Conservation (phyloP, 2,329 filamentous ascomycete genomes). For the Claviceps sp. region DNA sequence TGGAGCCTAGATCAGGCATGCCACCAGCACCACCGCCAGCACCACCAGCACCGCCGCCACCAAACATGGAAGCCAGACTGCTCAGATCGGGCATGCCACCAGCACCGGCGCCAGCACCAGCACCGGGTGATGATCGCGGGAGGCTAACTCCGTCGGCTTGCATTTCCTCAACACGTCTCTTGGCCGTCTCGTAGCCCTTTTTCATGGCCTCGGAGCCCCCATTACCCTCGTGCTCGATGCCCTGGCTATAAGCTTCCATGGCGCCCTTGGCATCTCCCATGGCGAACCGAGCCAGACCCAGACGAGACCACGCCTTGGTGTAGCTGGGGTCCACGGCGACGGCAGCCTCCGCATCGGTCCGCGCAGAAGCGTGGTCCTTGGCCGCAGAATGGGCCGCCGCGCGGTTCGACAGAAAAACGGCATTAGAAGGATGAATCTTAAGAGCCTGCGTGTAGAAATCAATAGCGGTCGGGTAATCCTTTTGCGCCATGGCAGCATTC, state of each 20-base stretch:
- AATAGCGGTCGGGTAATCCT: conserved; percentile 76
- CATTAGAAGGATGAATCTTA: conserved; percentile 67
- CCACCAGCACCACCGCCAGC: conserved; percentile 52
- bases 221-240: conserved; percentile 86
- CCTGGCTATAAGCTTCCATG: conserved; percentile 88
- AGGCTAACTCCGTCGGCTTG: conserved; percentile 30
- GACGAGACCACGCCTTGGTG: conserved; percentile 91
- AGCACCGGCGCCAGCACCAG: conserved; percentile 39
- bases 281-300: conserved; percentile 84
- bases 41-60: conserved; percentile 40
- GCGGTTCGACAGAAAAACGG: conserved; percentile 95
- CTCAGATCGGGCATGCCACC: conserved; percentile 61
- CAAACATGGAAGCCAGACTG: conserved; percentile 60
- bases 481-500: conserved; percentile 88
- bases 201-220: conserved; percentile 96
- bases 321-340: conserved; percentile 81
- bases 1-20: conserved; percentile 73
- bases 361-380: conserved; percentile 72
- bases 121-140: conserved; percentile 35
- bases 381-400: conserved; percentile 83
- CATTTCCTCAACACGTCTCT: conserved; percentile 73
- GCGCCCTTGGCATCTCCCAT: conserved; percentile 80
- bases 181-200: conserved; percentile 90
- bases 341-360: conserved; percentile 80
- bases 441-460: conserved; percentile 82